These are phyloP conservation scores for Seminavis robusta DNA, from an alignment of 108 stramenopile genomes.

Conservation along the genomic window DNA sequence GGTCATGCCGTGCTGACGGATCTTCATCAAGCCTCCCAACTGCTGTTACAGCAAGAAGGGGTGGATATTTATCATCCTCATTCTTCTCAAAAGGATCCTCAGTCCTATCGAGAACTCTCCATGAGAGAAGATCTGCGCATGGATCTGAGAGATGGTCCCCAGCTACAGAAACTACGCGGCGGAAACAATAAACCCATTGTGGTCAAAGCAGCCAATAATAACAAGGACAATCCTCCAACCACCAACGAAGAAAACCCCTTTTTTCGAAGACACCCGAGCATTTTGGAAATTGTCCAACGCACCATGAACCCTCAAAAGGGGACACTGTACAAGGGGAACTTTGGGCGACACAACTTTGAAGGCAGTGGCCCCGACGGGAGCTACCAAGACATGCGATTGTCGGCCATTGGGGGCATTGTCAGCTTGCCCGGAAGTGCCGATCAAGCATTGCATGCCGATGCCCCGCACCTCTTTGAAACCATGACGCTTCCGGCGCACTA, in stretches of 20 bases:
- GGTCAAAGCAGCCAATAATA: not conserved
- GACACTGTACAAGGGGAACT: slow-evolving; percentile 55
- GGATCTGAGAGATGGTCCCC: slow-evolving; percentile 70
- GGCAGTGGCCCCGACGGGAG: slow-evolving; percentile 81
- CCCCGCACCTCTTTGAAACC: slow-evolving; percentile 82
- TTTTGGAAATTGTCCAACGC: slow-evolving; percentile 54
- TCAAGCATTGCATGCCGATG: slow-evolving; percentile 88
- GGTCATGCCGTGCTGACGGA: slow-evolving; percentile 57
- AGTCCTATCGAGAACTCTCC: slow-evolving; percentile 73
- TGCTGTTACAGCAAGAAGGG: slow-evolving; percentile 31
- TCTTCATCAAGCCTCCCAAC: slow-evolving; percentile 48
- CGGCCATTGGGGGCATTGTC: slow-evolving; percentile 83
- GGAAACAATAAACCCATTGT: not conserved
- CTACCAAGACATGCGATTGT: slow-evolving; percentile 63
- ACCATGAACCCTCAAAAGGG: slow-evolving; percentile 63
- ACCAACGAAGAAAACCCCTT: slow-evolving; percentile 11
- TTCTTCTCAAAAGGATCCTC: slow-evolving; percentile 39
- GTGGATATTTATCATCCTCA: slow-evolving; percentile 68
- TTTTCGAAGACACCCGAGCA: slow-evolving; percentile 57
- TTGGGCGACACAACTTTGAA: slow-evolving; percentile 83
- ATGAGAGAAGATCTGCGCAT: slow-evolving; percentile 85
- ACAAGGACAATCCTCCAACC: not conserved
- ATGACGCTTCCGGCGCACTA: slow-evolving; percentile 79
- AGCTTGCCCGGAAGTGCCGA: slow-evolving; percentile 74
- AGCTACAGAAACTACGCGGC: slow-evolving; percentile 32